phyloP scores from a whole-genome alignment of 2,329 filamentous ascomycete genomes.

The Aspergillus sp. region DNA sequence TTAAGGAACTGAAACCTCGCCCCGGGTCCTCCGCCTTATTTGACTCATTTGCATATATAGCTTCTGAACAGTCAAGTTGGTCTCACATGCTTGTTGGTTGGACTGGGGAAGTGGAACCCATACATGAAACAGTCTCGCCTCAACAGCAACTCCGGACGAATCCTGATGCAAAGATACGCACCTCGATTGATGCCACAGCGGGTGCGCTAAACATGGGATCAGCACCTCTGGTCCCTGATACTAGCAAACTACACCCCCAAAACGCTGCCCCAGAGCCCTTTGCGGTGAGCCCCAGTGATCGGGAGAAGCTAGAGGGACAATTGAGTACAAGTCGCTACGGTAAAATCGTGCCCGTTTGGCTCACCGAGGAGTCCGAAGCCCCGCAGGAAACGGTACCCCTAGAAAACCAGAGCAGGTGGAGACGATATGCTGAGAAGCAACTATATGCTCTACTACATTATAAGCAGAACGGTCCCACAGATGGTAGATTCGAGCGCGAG shows the following conservation, averaged over 20 bases:
- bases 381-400: slow-evolving; percentile 71
- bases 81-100: slow-evolving; percentile 91
- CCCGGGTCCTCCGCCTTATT: slow-evolving; percentile 90
- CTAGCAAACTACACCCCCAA: slow-evolving; percentile 58
- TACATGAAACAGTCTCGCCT: slow-evolving; percentile 31
- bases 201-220: slow-evolving; percentile 72
- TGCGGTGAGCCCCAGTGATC: slow-evolving; percentile 71
- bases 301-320: slow-evolving; percentile 73
- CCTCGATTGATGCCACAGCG: slow-evolving; percentile 38
- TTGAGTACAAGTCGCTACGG: slow-evolving; percentile 74
- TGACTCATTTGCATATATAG: slow-evolving; percentile 86
- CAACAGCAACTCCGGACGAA: slow-evolving; percentile 38
- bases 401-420: slow-evolving; percentile 84
- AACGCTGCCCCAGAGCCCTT: slow-evolving; percentile 69
- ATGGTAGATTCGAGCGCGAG: slow-evolving; percentile 78
- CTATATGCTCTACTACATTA: slow-evolving; percentile 95
- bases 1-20: slow-evolving; percentile 73
- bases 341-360: slow-evolving; percentile 85
- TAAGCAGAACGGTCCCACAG: slow-evolving; percentile 88
- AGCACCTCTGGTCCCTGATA: slow-evolving; percentile 76
- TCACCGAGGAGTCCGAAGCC: slow-evolving; percentile 75
- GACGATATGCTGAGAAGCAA: slow-evolving; percentile 87
- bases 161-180: slow-evolving; percentile 27
- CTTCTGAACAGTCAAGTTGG: slow-evolving; percentile 82
- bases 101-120: slow-evolving; percentile 82